Base-by-base conservation (phyloP, 164 flowering plant species). In the Amborella trichopoda region DNA sequence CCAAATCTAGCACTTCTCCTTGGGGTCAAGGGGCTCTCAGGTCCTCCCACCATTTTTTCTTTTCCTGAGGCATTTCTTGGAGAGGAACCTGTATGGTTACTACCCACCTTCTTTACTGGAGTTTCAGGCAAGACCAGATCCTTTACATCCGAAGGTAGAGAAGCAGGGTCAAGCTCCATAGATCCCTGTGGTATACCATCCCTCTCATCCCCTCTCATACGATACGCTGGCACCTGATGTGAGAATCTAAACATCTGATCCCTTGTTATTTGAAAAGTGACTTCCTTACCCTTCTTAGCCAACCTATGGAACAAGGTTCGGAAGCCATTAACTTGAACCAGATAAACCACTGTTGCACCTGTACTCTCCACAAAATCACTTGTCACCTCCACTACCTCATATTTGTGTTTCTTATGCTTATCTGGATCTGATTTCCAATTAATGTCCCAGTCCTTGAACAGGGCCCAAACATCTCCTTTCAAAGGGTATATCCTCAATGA, bases 381-480 rank as follows among this genome's bases (percentile, higher is more conserved):
- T n/a, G 74, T 22, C 23, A 81, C 49, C 61, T 72, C 78, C 12
- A 78, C 90, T 54, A 64, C 58, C 22, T 78, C 84, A 64, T 21
- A 76, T 38, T 56, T 49, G 40, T 48, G 67, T 3, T 54, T 38
- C 13, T 46, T 38, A 44, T 73, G 76, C 9, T 55, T 63, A 23
- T 64, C 68, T 6, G 78, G 75, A 19, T 66, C 65, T 6, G 59
- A 54, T 19, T 53, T 65, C 81, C 89, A 77, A 19, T 46, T 51
- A 5, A 68, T 62, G 48, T 74, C 69, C 89, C 89, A 74, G 51
- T 68, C 38, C 56, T 61, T 72, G 48, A 66, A 78, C 2, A 81
- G 42, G 4, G 89, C 84, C 89, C 89, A 81, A 17, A 68, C 68
- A 48, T 81, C 82, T 25, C 82, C 80, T 55, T 65, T 67, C 32